These are phyloP conservation scores for Camelina sativa DNA, from an alignment of 345 rosid species.

Conservation along the genomic window DNA sequence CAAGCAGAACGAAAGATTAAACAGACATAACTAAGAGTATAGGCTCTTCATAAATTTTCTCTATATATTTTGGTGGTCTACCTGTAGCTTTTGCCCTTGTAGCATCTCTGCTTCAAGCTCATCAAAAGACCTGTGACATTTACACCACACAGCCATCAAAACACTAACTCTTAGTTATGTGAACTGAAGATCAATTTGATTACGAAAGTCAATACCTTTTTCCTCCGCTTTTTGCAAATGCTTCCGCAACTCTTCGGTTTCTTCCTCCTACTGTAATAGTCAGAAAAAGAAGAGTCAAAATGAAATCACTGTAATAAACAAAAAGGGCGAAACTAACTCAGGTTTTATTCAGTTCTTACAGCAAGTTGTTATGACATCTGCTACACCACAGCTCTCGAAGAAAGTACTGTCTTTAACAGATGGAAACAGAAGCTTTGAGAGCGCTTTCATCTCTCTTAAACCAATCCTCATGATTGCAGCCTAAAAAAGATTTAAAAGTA, in stretches of 20 bases:
- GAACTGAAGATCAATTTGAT: not conserved
- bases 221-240: not conserved
- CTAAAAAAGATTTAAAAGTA: slow-evolving; percentile 46
- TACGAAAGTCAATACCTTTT: slow-evolving; percentile 22
- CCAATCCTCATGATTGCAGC: slow-evolving; percentile 99
- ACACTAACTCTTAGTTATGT: not conserved
- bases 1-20: not conserved
- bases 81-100: slow-evolving; percentile 97
- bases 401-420: slow-evolving; percentile 86
- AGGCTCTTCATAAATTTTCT: not conserved
- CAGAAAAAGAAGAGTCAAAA: slow-evolving; percentile 20
- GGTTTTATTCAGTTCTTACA: slow-evolving; percentile 55
- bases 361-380: slow-evolving; percentile 94
- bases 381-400: slow-evolving; percentile 97
- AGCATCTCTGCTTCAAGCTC: slow-evolving; percentile 96
- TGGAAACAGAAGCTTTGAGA: slow-evolving; percentile 81
- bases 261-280: slow-evolving; percentile 78
- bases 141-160: slow-evolving; percentile 28
- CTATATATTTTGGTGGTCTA: slow-evolving; percentile 32
- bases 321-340: not conserved
- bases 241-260: slow-evolving; percentile 91
- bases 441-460: slow-evolving; percentile 87
- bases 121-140: slow-evolving; percentile 74
- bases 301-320: not conserved
- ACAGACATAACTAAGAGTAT: not conserved